Evolutionary conservation across 257 asterid genomes (phyloP), one percentile per base, ranked within the genome.

Genomic region (Fraxinus excelsior): DNA sequence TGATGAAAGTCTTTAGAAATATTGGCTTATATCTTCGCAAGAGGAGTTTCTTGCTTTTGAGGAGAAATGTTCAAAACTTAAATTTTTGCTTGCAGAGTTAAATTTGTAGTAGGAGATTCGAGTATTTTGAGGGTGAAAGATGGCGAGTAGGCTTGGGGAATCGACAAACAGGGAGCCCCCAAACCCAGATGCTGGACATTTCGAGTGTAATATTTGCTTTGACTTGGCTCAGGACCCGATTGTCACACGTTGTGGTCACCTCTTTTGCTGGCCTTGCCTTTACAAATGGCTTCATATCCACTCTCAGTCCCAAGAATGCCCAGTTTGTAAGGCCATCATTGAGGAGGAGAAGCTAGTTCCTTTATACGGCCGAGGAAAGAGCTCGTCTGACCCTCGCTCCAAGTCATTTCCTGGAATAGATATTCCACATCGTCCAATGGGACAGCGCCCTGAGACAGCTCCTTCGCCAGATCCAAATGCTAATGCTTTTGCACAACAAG

Each of bases 91-190:
- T 16, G 62, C 19, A 5, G 62, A n/a, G 9, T 14, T 14, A 16
- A 51, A 5, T 51, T 51, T 51, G 9, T 19, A 14, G 16, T 51
- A 51, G 62, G 62, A 38, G 42, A 35, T 5, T 67, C n/a, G 5
- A 21, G 4, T 7, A 8, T 69, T 69, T 35, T 38, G 64, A 7
- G 49, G 23, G 67, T 23, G 46, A 68, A 1, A 44, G 9, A 85
- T 85, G 88, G 72, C 79, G 5, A 82, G 79, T 74, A 86, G 83
- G 71, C 42, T 80, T 75, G 85, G 85, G 72, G 85, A 78, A 72
- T 81, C 85, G 8, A 72, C 83, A 1, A 80, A 75, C 29, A 67
- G 80, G 72, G 32, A 73, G 10, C 80, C 87, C 29, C 78, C 74
- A 4, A 80, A 78, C 71, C 69, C 80, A 16, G 87, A 80, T 83